phyloP scores from a whole-genome alignment of 345 rosid species.

The Pistacia integerrima region DNA sequence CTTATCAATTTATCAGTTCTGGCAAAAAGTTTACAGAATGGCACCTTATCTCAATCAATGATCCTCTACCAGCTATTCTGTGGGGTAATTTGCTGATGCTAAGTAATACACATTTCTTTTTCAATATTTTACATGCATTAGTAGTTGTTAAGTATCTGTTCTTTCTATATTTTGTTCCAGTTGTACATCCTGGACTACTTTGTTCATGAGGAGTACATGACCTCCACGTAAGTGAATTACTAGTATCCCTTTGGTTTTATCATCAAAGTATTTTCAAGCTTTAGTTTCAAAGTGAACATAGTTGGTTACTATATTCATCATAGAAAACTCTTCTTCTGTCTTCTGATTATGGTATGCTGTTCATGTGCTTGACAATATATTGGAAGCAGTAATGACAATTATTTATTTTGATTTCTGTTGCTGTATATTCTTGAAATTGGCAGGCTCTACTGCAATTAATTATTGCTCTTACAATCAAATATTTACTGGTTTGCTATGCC shows the following conservation, averaged over 20 bases:
- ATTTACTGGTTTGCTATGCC: not conserved
- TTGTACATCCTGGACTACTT: conserved; percentile 83
- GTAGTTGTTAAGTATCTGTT: conserved; percentile 16
- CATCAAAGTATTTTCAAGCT: not conserved
- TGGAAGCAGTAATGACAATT: not conserved
- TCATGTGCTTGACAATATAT: not conserved
- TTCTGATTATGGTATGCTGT: not conserved
- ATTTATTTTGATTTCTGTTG: not conserved
- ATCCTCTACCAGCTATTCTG: conserved; percentile 82
- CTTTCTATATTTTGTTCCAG: conserved; percentile 41
- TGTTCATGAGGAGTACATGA: conserved; percentile 85
- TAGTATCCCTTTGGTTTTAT: conserved; percentile 10
- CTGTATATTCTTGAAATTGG: not conserved
- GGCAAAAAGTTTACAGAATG: conserved; percentile 63
- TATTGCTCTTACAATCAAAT: not conserved
- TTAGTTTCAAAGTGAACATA: not conserved
- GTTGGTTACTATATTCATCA: not conserved
- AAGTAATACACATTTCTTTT: conserved; percentile 5
- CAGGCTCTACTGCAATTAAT: not conserved
- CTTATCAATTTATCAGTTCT: conserved; percentile 85
- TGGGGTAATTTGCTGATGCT: conserved; percentile 49
- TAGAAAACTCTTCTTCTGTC: conserved; percentile 6
- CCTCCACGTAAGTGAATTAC: conserved; percentile 72
- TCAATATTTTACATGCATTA: not conserved
- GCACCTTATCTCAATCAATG: conserved; percentile 62